Conservation (phyloP, 1,139 yeast species). For the Martiniozyma asiatica region DNA sequence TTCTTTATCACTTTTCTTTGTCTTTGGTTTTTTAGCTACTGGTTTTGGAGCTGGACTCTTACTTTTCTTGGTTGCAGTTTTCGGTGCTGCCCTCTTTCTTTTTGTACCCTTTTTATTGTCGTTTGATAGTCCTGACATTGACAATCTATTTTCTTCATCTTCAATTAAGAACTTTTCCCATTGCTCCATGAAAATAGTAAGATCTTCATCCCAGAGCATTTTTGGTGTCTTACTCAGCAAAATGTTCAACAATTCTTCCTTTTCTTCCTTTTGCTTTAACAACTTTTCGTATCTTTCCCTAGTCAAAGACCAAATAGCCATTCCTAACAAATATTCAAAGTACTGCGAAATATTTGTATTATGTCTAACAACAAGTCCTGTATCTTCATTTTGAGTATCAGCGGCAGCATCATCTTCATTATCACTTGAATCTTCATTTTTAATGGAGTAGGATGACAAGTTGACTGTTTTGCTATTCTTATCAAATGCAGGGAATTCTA, state of each 20-base stretch:
- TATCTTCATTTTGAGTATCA: slow-evolving; percentile 21
- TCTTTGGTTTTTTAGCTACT: slow-evolving; percentile 3
- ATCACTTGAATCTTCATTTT: slow-evolving; percentile 29
- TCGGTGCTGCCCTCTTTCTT: slow-evolving; percentile 10
- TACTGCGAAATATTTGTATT: slow-evolving; percentile 41
- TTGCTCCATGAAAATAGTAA: slow-evolving; percentile 55
- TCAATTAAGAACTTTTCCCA: slow-evolving; percentile 55
- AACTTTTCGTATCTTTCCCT: slow-evolving; percentile 77
- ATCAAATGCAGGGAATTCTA: slow-evolving; percentile 67
- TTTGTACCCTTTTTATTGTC: slow-evolving; percentile 14
- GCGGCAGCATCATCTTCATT: slow-evolving; percentile 26
- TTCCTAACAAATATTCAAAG: slow-evolving; percentile 66
- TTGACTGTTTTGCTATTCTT: slow-evolving; percentile 49
- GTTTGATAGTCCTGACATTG: slow-evolving; percentile 10
- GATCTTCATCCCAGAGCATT: slow-evolving; percentile 78
- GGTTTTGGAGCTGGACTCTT: slow-evolving; percentile 4
- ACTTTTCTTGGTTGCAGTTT: slow-evolving; percentile 6
- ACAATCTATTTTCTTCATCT: slow-evolving; percentile 32
- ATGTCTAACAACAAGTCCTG: slow-evolving; percentile 23
- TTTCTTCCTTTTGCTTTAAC: slow-evolving; percentile 56
- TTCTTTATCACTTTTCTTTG: slow-evolving; percentile 5
- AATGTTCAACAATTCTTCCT: slow-evolving; percentile 58
- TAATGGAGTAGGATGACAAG: slow-evolving; percentile 23
- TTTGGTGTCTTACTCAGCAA: slow-evolving; percentile 66
- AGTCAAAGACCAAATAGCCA: slow-evolving; percentile 92